phyloP scores from a whole-genome alignment of 495 filamentous ascomycete genomes.

The Hyaloscypha hepaticicola region DNA sequence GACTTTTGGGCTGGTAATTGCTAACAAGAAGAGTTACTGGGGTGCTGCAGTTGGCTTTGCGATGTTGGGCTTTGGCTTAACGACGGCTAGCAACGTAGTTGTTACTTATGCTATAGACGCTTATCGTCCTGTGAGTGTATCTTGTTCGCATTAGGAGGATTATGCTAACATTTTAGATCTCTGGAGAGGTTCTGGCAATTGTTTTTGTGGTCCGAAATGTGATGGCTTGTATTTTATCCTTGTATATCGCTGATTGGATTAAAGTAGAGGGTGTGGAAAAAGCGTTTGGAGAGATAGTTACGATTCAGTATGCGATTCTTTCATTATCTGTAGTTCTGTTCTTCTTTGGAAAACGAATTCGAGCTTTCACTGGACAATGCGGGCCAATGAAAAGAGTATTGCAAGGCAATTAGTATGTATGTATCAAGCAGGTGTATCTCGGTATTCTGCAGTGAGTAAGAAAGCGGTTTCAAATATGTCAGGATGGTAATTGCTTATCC shows the following conservation, averaged over 20 bases:
- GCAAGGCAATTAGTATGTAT: background rate
- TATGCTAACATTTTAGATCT: conserved; percentile 2
- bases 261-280: conserved; percentile 10
- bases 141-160: background rate
- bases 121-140: conserved; percentile 11
- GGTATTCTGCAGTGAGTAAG: no score
- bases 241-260: conserved; percentile 17
- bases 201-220: conserved; percentile 17
- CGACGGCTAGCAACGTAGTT: conserved; percentile 14
- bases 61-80: conserved; percentile 14
- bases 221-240: conserved; percentile 16
- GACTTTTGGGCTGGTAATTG: conserved; percentile 16
- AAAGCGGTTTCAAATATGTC: no score
- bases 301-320: conserved; percentile 12
- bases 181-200: conserved; percentile 15
- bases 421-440: background rate
- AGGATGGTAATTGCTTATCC: no score
- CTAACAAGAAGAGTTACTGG: conserved; percentile 16
- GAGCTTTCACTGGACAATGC: conserved; percentile 4
- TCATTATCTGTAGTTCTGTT: conserved; percentile 13
- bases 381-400: conserved; percentile 19
- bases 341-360: conserved; percentile 15
- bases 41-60: conserved; percentile 17
- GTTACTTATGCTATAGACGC: conserved; percentile 19
- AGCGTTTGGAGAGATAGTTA: conserved; percentile 20